Percentiles rank a stretch among this genome's conserved stretches.
These are phyloP conservation scores for Salix brachista DNA, from an alignment of 345 rosid genomes.

Conservation along the genomic window DNA sequence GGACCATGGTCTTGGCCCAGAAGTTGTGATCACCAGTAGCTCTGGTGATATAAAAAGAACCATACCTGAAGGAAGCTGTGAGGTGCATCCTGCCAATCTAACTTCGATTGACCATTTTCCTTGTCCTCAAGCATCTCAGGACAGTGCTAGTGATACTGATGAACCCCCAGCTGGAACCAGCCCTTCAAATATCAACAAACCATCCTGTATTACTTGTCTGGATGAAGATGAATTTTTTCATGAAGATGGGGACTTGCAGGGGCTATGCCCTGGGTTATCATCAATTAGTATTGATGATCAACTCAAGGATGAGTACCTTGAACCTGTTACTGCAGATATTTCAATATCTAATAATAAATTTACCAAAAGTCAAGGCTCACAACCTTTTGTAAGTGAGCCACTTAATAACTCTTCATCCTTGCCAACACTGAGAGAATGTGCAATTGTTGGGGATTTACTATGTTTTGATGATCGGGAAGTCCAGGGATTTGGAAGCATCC, in stretches of 20 bases:
- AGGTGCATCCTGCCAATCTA: constrained; percentile 1
- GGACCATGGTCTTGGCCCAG: constrained; percentile 4
- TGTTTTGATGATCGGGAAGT: constrained; percentile 38
- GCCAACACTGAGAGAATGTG: constrained; percentile 24
- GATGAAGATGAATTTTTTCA: constrained; percentile 14
- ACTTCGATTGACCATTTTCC: not conserved
- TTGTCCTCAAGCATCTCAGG: not conserved
- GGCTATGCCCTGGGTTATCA: constrained; percentile 20
- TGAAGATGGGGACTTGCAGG: constrained; percentile 16
- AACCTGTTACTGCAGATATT: constrained; percentile 6
- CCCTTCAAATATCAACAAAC: constrained; percentile 6
- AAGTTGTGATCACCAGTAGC: constrained; percentile 7
- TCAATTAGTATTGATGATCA: constrained; percentile 14
- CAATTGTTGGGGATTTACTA: constrained; percentile 22
- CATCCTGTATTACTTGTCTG: not conserved
- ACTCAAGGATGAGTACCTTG: constrained; percentile 9
- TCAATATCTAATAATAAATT: constrained; percentile 11
- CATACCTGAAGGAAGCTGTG: constrained; percentile 15
- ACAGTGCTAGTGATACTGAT: not conserved
- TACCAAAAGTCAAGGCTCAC: constrained; percentile 10
- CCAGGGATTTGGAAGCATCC: constrained; percentile 19
- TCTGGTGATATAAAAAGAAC: not conserved
- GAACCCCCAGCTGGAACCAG: not conserved
- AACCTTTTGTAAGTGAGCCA: constrained; percentile 20
- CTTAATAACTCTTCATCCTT: constrained; percentile 29